Percentiles rank a stretch among this genome's conserved stretches.
phyloP scores from a whole-genome alignment of 164 flowering plant genomes.

The Warburgia ugandensis region DNA sequence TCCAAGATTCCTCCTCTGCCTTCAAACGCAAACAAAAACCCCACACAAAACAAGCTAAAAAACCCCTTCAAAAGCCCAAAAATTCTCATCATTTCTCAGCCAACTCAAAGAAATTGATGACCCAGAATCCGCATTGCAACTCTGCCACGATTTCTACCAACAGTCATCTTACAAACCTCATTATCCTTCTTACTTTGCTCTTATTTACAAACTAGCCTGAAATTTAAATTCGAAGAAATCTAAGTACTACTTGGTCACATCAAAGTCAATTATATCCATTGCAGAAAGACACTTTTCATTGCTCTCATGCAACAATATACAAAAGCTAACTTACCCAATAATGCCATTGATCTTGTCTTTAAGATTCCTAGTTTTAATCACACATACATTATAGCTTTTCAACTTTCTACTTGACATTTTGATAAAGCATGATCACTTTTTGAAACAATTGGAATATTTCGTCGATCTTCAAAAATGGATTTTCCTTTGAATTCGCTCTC shows the following conservation, averaged over 20 bases:
- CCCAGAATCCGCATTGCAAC: constrained; percentile 44
- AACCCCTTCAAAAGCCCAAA: too few relatives aligned
- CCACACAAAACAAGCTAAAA: too few relatives aligned
- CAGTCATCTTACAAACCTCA: constrained; percentile 63
- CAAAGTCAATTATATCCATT: constrained; percentile 30
- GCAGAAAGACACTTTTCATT: constrained; percentile 50
- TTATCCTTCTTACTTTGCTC: constrained; percentile 70
- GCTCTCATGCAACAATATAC: constrained; percentile 68
- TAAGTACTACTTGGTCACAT: constrained; percentile 37
- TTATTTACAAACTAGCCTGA: constrained; percentile 71
- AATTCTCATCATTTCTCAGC: constrained; percentile 37
- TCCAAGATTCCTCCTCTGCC: too few relatives aligned
- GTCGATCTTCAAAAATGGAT: constrained; percentile 29
- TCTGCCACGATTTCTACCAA: constrained; percentile 39
- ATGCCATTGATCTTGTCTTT: constrained; percentile 52
- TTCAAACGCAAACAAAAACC: too few relatives aligned
- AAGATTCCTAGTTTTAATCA: constrained; percentile 45
- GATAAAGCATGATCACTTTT: constrained; percentile 34
- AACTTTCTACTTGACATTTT: constrained; percentile 56
- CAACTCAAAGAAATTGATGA: constrained; percentile 38
- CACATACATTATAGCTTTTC: constrained; percentile 49
- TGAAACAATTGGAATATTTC: constrained; percentile 40
- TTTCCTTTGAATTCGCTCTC: constrained; percentile 55
- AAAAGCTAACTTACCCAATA: constrained; percentile 35
- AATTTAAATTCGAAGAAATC: constrained; percentile 41